phyloP scores from a whole-genome alignment of 345 rosid genomes.

The Lumnitzera littorea region DNA sequence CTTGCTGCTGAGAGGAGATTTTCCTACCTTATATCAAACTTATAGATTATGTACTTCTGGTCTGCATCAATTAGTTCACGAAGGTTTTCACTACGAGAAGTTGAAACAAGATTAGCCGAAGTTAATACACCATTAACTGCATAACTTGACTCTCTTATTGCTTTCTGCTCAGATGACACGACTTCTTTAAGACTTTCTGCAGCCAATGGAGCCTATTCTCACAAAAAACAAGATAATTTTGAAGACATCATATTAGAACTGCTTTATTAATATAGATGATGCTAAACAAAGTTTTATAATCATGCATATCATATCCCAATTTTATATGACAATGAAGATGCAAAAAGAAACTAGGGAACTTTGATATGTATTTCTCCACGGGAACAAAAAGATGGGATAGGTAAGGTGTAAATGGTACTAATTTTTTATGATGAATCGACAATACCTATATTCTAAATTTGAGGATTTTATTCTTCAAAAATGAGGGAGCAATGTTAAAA shows the following conservation, averaged over 20 bases:
- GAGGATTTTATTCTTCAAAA: no score
- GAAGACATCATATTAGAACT: neutral
- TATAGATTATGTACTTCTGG: conserved; percentile 57
- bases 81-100: conserved; percentile 59
- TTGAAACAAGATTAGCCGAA: conserved; percentile 43
- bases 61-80: conserved; percentile 42
- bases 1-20: neutral
- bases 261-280: neutral
- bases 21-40: conserved; percentile 61
- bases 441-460: no score
- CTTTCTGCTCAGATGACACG: conserved; percentile 41
- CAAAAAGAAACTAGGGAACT: no score
- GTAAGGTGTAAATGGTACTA: no score
- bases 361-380: no score
- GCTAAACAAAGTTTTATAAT: conserved; percentile 1
- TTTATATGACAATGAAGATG: no score
- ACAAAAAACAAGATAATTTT: conserved; percentile 3
- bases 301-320: no score
- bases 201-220: conserved; percentile 30
- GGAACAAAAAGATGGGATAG: no score
- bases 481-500: no score
- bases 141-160: conserved; percentile 30
- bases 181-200: conserved; percentile 41
- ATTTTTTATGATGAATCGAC: no score
- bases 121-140: conserved; percentile 62